phyloP scores from a whole-genome alignment of 495 filamentous ascomycete species.

The Penicillium antarcticum region DNA sequence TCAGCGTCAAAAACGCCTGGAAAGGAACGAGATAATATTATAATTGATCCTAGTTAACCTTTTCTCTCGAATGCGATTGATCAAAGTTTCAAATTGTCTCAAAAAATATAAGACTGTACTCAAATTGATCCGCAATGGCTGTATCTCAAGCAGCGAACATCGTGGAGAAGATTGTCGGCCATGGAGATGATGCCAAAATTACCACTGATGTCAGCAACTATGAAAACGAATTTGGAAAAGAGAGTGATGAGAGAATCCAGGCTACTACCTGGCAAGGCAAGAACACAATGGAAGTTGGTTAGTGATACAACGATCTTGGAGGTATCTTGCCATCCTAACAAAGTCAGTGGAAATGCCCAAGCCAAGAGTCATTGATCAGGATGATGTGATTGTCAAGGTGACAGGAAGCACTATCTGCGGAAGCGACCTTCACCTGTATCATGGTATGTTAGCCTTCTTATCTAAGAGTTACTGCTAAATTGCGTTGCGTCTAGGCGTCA shows the following conservation, averaged over 20 bases:
- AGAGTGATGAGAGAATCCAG: slow-evolving; percentile 14
- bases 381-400: slow-evolving; percentile 79
- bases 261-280: slow-evolving; percentile 38
- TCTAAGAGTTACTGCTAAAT: background rate
- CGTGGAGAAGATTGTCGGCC: slow-evolving; percentile 64
- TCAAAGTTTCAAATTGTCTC: too few species aligned
- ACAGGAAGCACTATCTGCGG: slow-evolving; percentile 88
- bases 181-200: slow-evolving; percentile 39
- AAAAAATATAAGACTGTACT: background rate
- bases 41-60: too few species aligned
- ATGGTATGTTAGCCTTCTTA: slow-evolving; percentile 40
- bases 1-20: too few species aligned
- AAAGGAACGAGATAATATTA: too few species aligned
- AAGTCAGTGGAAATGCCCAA: slow-evolving; percentile 56
- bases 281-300: slow-evolving; percentile 34
- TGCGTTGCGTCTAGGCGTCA: slow-evolving; percentile 32
- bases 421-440: slow-evolving; percentile 78
- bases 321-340: background rate
- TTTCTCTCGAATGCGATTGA: background rate
- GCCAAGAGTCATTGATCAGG: slow-evolving; percentile 66
- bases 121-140: slow-evolving; percentile 39
- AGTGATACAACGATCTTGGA: background rate
- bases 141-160: slow-evolving; percentile 60
- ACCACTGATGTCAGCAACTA: slow-evolving; percentile 30
- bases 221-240: slow-evolving; percentile 21